Percentiles rank a stretch among this genome's conserved stretches.
Evolutionary conservation across 23 red algal species (phyloP).

Genomic region (Gracilaria gracilis): DNA sequence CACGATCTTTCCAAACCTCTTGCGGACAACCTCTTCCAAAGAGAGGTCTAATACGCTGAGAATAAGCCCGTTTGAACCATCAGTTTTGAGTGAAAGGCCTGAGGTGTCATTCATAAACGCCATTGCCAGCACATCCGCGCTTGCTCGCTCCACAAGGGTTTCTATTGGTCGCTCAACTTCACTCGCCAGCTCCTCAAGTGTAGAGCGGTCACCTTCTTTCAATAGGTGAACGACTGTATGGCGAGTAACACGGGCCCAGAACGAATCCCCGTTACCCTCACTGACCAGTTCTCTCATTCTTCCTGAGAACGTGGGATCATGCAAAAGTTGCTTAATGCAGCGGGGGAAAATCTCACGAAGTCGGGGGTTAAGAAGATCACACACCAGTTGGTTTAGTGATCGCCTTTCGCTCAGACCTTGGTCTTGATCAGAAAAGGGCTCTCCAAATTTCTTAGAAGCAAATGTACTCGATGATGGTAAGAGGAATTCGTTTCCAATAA

Average conservation of each 20-base stretch:
- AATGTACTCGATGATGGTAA: neutral
- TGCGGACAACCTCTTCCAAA: conserved; percentile 20
- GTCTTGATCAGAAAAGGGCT: neutral
- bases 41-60: conserved; percentile 25
- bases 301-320: neutral
- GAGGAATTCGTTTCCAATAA: neutral
- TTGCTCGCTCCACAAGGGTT: conserved; percentile 42
- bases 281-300: conserved; percentile 20
- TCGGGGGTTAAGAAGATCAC: conserved; percentile 24
- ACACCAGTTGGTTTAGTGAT: neutral
- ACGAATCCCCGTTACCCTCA: neutral
- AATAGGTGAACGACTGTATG: conserved; percentile 47
- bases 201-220: neutral
- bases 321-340: conserved; percentile 4
- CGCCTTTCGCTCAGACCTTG: neutral
- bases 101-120: conserved; percentile 27
- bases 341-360: neutral
- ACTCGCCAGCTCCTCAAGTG: conserved; percentile 34
- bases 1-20: conserved; percentile 61
- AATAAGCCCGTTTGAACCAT: conserved; percentile 21
- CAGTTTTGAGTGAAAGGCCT: neutral
- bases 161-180: conserved; percentile 9
- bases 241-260: conserved; percentile 41
- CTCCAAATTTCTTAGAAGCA: neutral
- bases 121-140: conserved; percentile 44